Evolutionary conservation across 306 rosid species (phyloP), one percentile per base, ranked within the genome.

Genomic region (Castanea crenata): DNA sequence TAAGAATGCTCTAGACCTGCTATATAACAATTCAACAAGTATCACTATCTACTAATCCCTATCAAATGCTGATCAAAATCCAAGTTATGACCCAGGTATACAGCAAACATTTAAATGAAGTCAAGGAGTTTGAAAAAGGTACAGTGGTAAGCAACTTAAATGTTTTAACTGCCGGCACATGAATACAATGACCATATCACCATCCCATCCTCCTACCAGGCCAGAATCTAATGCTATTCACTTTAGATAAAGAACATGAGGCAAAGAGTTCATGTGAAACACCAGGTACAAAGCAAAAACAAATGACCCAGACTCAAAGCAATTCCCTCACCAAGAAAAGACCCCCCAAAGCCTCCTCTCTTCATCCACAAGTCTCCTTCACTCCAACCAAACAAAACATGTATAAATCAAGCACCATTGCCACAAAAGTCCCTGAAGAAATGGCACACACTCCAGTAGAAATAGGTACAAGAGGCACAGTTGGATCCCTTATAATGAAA

Each of bases 401-500:
- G 86, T 27, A 71, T 54, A 86, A 79, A 64, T 78, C 89, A 75
- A 82, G 78, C 74, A 68, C 74, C 52, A 75, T 73, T 70, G 27
- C 76, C 69, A 57, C 73, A 74, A 76, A 34, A 6, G 78, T 71
- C 34, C 71, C 89, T 51, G 88, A 81, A 75, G 83, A 84, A 67
- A 88, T 74, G 80, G 82, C 75, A 58, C 34, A 71, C 74, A 80
- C 80, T 69, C 97, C 90, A 3, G 82, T 78, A 11, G 86, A 91
- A 85, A 82, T 89, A 79, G 94, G 93, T 72, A 83, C 91, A 11
- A 82, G 71, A 78, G 98, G 94, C 74, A 91, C 93, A 1, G 86
- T 90, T 27, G 92, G 92, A 25, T 86, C 97, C 44, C 89, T 90
- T 23, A 75, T 91, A 65, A 86, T 82, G 92, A 88, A 87, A 84